Conservation (phyloP, 345 rosid genomes). For the Eucalyptus curtisii region DNA sequence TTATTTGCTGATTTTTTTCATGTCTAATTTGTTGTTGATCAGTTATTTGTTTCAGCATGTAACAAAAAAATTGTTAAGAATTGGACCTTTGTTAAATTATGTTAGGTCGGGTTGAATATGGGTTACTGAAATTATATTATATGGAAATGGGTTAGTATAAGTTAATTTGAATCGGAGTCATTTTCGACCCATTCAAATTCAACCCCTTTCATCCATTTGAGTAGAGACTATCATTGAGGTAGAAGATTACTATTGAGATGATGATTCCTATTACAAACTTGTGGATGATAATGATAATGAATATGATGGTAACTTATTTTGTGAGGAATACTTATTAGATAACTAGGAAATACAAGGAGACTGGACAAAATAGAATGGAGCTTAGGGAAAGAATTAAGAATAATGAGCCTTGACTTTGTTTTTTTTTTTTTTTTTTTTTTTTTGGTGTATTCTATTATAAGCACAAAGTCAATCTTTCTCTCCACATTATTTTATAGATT, state of each 20-base stretch:
- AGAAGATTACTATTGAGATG: not conserved
- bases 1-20: not conserved
- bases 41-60: not conserved
- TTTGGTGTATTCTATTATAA: not conserved
- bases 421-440: not conserved
- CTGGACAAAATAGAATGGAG: not conserved
- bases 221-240: not conserved
- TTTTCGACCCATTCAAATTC: not conserved
- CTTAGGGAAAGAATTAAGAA: not conserved
- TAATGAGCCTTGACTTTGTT: not conserved
- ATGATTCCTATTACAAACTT: not conserved
- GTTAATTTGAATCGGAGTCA: not conserved
- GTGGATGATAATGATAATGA: not conserved
- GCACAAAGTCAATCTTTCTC: not conserved
- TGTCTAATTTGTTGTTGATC: not conserved
- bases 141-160: not conserved
- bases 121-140: rapidly evolving
- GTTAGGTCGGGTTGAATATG: not conserved
- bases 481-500: not conserved
- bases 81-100: not conserved
- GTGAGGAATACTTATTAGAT: not conserved
- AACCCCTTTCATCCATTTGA: not conserved
- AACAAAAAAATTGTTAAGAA: not conserved
- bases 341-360: not conserved
- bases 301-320: not conserved